Base-by-base conservation (phyloP, 371 early-diverging fungal genomes). In the Actinomortierella wolfii region DNA sequence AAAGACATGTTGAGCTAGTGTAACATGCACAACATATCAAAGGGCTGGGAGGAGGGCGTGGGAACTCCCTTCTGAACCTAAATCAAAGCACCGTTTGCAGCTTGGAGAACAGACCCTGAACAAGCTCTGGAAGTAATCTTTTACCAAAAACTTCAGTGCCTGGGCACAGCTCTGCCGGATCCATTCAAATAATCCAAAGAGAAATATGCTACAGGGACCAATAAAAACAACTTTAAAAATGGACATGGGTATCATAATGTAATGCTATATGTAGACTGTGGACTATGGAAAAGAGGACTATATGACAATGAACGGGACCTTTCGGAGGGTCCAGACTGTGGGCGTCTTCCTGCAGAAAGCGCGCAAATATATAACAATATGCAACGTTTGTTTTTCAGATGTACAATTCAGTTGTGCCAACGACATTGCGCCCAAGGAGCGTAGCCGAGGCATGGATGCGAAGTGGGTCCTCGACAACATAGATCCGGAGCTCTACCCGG, bases 401-500 rank as follows among this genome's bases (percentile, higher is more conserved):
- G 18, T 58, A 71, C 25, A 71, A 58, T 56, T 71, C 66, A 0
- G 66, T 51, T 0, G 51, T 46, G 50, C 71, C 71, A 26, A 53
- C 25, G 13, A 71, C 71, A 2, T 52, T 66, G 23, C 62, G 28
- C 21, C 71, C 66, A 28, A 71, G 53, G 44, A 71, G 66, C 13
- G 39, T 49, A 8, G 71, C 71, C 2, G 65, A 61, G 29, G 71
- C 71, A 46, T 66, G 58, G 34, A 71, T 56, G 13, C 71, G 54
- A 40, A 71, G 29, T 0, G 71, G 71, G 2, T 57, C 14, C 54
- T 71, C 71, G 2, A 71, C 55, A 6, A 71, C 51, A 48, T 57
- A 65, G 39, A 71, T 71, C 13, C 71, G 61, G 39, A 71, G 66
- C 50, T 71, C 71, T 2, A 71, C 71, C 46, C 61, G 65, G 40